Evolutionary conservation across 371 early-diverging fungal genomes (phyloP), one percentile per base, ranked within the genome.

Genomic region (Fennellomyces sp.): DNA sequence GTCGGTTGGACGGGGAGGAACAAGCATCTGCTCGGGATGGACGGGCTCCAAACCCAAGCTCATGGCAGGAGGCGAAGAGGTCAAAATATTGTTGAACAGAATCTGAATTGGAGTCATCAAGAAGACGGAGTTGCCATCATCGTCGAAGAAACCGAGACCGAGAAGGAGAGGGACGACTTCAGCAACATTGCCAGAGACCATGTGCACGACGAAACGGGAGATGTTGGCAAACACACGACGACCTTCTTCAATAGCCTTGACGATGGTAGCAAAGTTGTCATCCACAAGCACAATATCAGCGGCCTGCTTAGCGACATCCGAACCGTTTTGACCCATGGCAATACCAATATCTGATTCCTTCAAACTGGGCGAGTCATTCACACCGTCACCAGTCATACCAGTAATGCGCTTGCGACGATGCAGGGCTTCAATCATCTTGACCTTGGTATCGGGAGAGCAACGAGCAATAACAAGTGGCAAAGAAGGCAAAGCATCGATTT

Each of bases 381-480:
- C 89, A 78, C 97, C 91, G 76, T 97, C 92, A 58, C 65, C 65
- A 1, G 94, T 93, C 92, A 90, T 88, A 56, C 85, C 88, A 58
- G 81, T 83, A 48, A 84, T 83, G 28, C 82, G 81, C n/a, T 84
- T 84, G 33, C 90, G 86, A 23, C 87, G 81, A 73, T 99, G 95
- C 62, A 99, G 76, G 0, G 97, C 94, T 71, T 91, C 85, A 36
- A 99, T 95, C 81, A 99, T 93, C 80, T 94, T 96, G 56, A 97
- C 88, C 71, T 99, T 99, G 70, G 96, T 97, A 66, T 98, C 97
- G 4, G 99, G 98, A 36, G 82, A 85, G 80, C 94, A 94, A 35
- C 99, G 88, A 1, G 98, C 97, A 83, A 98, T 93, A 8, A 98
- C 96, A 4, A 85, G 78, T 11, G 96, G 97, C 41, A 96, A 90